These are phyloP conservation scores for Mycena epipterygia DNA, from an alignment of 768 basidiomycete genomes.

Conservation along the genomic window DNA sequence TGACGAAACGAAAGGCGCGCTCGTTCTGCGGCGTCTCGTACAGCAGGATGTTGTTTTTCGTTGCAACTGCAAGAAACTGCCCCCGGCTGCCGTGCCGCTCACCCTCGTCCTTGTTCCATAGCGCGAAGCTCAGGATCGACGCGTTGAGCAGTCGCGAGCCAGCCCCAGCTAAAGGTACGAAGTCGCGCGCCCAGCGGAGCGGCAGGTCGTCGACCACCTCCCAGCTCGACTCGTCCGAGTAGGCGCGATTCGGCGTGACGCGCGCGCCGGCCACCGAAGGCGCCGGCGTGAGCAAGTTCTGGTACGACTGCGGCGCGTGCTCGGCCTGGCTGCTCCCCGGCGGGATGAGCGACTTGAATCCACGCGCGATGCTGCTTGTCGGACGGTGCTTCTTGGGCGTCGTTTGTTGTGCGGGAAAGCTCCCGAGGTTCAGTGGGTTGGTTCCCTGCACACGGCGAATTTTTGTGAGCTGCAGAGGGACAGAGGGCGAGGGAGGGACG, in stretches of 20 bases:
- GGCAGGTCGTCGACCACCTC: constrained; percentile 82
- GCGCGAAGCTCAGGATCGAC: constrained; percentile 74
- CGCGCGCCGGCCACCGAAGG: constrained; percentile 21
- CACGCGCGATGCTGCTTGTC: constrained; percentile 71
- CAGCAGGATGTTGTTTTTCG: constrained; percentile 78
- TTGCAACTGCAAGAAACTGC: constrained; percentile 79
- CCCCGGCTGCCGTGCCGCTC: constrained; percentile 57
- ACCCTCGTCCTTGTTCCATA: constrained; percentile 72
- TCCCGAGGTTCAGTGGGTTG: constrained; percentile 72
- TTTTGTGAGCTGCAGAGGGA: background rate
- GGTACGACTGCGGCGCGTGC: constrained; percentile 44
- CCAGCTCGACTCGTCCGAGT: constrained; percentile 70
- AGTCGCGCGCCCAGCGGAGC: constrained; percentile 90
- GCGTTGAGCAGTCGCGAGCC: constrained; percentile 73
- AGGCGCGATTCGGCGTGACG: constrained; percentile 28
- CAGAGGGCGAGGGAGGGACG: constrained; percentile 25
- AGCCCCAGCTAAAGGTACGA: constrained; percentile 78
- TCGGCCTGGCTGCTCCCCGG: constrained; percentile 36
- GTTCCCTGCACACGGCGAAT: constrained; percentile 57
- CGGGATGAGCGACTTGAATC: constrained; percentile 72
- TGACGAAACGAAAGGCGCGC: constrained; percentile 85
- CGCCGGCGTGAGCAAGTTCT: constrained; percentile 48
- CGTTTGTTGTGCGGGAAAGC: constrained; percentile 64
- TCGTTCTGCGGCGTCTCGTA: constrained; percentile 90
- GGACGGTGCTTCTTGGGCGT: constrained; percentile 64